Percentiles rank a stretch among this genome's conserved stretches.
Evolutionary conservation across 768 basidiomycete genomes (phyloP).

Genomic region (Calvatia gigantea): DNA sequence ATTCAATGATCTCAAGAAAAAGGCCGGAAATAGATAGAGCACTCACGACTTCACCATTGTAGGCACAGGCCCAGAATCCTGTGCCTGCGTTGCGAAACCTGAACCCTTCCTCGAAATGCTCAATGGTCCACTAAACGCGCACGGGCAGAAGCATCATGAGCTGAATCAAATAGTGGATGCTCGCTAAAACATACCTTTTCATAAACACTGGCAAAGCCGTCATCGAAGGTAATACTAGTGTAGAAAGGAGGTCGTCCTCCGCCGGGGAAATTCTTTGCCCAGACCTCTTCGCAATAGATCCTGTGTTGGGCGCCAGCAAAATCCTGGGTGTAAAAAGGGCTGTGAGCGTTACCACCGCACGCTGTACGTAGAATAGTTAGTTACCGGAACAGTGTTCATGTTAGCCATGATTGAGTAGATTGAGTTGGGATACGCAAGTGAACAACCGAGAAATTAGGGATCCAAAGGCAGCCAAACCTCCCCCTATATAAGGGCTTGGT

Average conservation of each 20-base stretch:
- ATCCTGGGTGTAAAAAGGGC: neutral
- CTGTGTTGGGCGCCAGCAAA: neutral
- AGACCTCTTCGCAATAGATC: neutral
- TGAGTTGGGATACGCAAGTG: neutral
- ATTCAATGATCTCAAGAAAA: neutral
- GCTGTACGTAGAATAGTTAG: neutral
- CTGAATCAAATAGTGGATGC: neutral
- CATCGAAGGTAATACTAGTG: neutral
- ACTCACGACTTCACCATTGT: neutral
- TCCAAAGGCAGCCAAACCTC: neutral
- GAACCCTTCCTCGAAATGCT: neutral
- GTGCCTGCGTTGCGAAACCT: neutral
- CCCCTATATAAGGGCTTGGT: too few species aligned
- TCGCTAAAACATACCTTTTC: neutral
- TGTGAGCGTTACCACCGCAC: neutral
- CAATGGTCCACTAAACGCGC: neutral
- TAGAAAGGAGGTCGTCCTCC: neutral
- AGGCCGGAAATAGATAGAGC: neutral
- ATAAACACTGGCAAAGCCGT: neutral
- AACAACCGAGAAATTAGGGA: neutral
- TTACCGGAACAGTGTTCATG: too few species aligned
- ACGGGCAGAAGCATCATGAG: neutral
- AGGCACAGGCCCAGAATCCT: neutral
- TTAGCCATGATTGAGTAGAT: neutral
- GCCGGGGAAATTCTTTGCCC: neutral